Base-by-base conservation (phyloP, 1,139 yeast species). In the Scheffersomyces parashehatae region DNA sequence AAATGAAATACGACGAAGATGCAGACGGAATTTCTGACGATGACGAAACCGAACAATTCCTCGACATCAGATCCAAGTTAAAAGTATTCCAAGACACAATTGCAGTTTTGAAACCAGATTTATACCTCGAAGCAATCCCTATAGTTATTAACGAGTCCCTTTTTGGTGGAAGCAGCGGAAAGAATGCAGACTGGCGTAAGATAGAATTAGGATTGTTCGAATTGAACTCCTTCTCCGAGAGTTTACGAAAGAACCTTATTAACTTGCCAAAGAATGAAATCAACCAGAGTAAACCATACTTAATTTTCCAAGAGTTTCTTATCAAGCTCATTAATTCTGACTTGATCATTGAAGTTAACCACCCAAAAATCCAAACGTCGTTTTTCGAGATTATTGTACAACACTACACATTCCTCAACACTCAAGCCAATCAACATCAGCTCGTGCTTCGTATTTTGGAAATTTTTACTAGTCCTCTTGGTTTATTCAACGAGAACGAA, bases 191-290 rank as follows among this genome's bases (percentile, higher is more conserved):
- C 50, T 91, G 98, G 98, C 80, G 88, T 56, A 81, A 79, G 33
- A 73, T 88, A 29, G 99, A 95, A 65, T 74, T 95, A 51, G 98
- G 97, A 1, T 68, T 95, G 40, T 90, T 74, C 59, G 95, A 91
- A 62, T 74, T 93, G 55, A 79, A 82, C 46, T 85, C 83, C 51
- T 83, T 85, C 52, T 85, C 91, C 44, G 99, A 91, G 50, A 81
- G 88, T 45, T 73, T 91, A 47, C 81, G 88, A 62, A 87, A 82
- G 55, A 88, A 87, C 52, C 64, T 85, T 11, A 79, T 88, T 59
- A 82, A 83, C 47, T 64, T 84, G 15, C 87, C 88, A 26, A 86
- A 85, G 58, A 67, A 72, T 28, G 81, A 84, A 62, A 78, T 87
- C 37, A 67, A 72, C 46, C 75, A 73, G 42, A 82, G 89, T 5